Conservation (phyloP, 179 eudicot genomes). For the Drosera spatulata region DNA sequence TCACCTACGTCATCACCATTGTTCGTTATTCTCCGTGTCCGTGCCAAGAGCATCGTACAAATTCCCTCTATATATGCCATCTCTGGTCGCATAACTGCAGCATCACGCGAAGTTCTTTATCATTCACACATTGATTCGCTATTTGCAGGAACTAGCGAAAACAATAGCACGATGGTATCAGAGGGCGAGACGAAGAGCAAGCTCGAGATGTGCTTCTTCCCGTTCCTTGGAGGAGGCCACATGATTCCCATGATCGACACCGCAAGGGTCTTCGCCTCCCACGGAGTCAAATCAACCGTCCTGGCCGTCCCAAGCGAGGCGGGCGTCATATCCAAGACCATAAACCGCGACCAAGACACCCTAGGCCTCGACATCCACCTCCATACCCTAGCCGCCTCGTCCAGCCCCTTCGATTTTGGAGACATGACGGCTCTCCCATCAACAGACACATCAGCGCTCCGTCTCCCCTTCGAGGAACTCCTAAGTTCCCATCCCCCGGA, state of each 20-base stretch:
- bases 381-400: not conserved
- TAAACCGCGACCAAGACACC: not conserved
- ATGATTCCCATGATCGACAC: constrained; percentile 26
- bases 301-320: constrained; percentile 14
- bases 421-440: constrained; percentile 2
- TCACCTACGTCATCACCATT: too few relatives aligned
- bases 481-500: constrained; percentile 13
- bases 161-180: constrained; percentile 7
- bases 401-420: not conserved
- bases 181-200: not conserved
- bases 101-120: too few relatives aligned
- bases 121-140: too few relatives aligned
- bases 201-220: constrained; percentile 16
- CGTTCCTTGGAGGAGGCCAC: constrained; percentile 23
- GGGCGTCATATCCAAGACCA: constrained; percentile 1
- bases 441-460: constrained; percentile 6
- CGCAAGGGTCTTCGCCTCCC: constrained; percentile 15
- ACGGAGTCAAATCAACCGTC: constrained; percentile 13
- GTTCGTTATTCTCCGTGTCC: too few relatives aligned
- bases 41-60: too few relatives aligned
- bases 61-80: too few relatives aligned
- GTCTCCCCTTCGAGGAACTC: constrained; percentile 11
- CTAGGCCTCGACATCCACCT: not conserved
- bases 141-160: too few relatives aligned
- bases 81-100: too few relatives aligned